Base-by-base conservation (phyloP, 805 yeast species). In the Suhomyces tanzawaensis region DNA sequence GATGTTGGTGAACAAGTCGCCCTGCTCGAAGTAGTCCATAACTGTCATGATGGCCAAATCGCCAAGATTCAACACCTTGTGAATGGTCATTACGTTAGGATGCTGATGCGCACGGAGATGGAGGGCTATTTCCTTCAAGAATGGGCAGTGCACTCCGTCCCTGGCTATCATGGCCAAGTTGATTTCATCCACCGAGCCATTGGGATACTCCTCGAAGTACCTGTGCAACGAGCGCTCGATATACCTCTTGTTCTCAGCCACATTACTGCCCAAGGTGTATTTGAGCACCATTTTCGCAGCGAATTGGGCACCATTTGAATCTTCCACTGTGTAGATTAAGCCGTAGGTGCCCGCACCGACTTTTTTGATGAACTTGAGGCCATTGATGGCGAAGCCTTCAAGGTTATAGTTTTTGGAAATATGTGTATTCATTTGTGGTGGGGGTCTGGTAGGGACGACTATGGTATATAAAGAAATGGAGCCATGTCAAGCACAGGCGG, bases 291-390 rank as follows among this genome's bases (percentile, higher is more conserved):
- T 79, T 56, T 88, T 88, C 43, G 89, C 77, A 2, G 96, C 96
- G 49, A 69, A 61, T 33, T 67, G 60, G 13, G 73, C 70, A 0
- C 82, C 72, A 29, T 48, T 52, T 15, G 70, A 46, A 53, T 87
- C 83, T 41, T 72, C 60, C 3, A 86, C 89, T 13, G 77, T 69
- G 64, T 83, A 86, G 6, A 88, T 91, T 22, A 83, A 69, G 4
- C 95, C 95, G 52, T 82, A 88, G 16, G 95, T 89, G 19, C 96
- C 96, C 0, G 91, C 76, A 6, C 96, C 95, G 8, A 83, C 73
- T 47, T 77, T 73, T 42, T 62, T 65, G 41, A 70, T 66, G 49
- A 77, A 60, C 40, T 62, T 65, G 46, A 65, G 66, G 18, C 42
- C 45, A 41, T 58, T 58, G 31, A 64, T 40, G 34, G 48, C 44